Base-by-base conservation (phyloP, 441 rosid species). In the Adansonia rubrostipa region DNA sequence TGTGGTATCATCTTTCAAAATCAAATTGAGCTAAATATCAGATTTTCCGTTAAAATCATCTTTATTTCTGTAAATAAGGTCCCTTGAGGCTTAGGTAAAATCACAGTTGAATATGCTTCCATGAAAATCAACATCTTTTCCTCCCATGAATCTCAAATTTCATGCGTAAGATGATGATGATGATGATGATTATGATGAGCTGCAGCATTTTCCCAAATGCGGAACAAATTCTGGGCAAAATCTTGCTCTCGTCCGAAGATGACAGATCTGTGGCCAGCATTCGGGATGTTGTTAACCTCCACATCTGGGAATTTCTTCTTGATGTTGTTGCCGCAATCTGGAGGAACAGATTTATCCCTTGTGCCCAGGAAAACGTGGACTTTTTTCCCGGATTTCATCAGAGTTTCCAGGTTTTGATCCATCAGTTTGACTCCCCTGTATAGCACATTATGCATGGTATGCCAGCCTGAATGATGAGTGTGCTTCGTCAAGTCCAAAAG, bases 401-500 rank as follows among this genome's bases (percentile, higher is more conserved):
- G 1, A 24, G 6, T 48, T 24, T 48, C 58, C 40, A 70, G 42
- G 73, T 48, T 70, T 6, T 3, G 1, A n/a, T 70, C 58, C 73
- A 70, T 48, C 7, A 5, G 42, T 50, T 70, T 70, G 9, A 70
- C 73, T 48, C 73, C 73, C 73, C 42, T 70, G 5, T 13, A 70
- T 3, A 48, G 58, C 58, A 70, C 73, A 70, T 70, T 70, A n/a
- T 69, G 73, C 0, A 6, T 3, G 4, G 73, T 70, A 15, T 70
- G 73, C 73, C 73, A 70, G 10, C 73, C 58, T 50, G 73, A 70
- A 50, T 70, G 42, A 70, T 70, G 73, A 13, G 73, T 70, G 40
- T 48, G 54, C 58, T 69, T 70, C 1, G 15, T 85, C 66, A 90
- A 15, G 80, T 92, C 92, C 20, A 60, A 28, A 14, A 78, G 5